Evolutionary conservation across 1,284 basidiomycete species (phyloP).

Genomic region (Pisolithus thermaeus): DNA sequence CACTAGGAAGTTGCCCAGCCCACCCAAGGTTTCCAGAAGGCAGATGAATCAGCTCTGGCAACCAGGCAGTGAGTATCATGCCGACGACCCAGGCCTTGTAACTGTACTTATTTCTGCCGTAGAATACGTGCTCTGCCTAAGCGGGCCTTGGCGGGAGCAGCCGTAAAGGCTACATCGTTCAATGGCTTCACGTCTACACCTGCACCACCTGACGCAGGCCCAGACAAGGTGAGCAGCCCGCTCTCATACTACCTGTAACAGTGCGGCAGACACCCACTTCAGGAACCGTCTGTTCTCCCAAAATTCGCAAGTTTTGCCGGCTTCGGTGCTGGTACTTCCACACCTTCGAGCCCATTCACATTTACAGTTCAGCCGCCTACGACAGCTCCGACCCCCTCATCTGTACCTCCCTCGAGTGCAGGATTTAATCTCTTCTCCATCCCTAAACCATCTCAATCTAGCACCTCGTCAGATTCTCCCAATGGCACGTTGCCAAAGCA

Average conservation of each 20-base stretch:
- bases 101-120: slow-evolving; percentile 10
- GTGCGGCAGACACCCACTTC: slow-evolving; percentile 1
- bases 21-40: slow-evolving; percentile 45
- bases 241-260: slow-evolving; percentile 8
- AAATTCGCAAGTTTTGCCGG: slow-evolving; percentile 46
- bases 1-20: slow-evolving; percentile 37
- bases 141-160: slow-evolving; percentile 29
- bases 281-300: slow-evolving; percentile 22
- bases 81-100: not conserved
- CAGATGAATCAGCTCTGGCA: slow-evolving; percentile 47
- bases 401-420: slow-evolving; percentile 20
- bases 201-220: slow-evolving; percentile 3
- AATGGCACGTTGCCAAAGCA: slow-evolving; percentile 9
- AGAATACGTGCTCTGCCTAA: slow-evolving; percentile 59
- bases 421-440: slow-evolving; percentile 5
- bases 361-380: slow-evolving; percentile 22
- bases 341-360: slow-evolving; percentile 26
- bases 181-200: slow-evolving; percentile 18
- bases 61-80: slow-evolving; percentile 43
- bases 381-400: slow-evolving; percentile 1
- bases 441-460: not conserved
- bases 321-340: slow-evolving; percentile 34
- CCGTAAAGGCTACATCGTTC: slow-evolving; percentile 16
- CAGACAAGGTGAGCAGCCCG: slow-evolving; percentile 19
- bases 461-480: slow-evolving; percentile 12